These are phyloP conservation scores for Colletotrichum sp. DNA, from an alignment of 2,329 filamentous ascomycete genomes.

Conservation along the genomic window DNA sequence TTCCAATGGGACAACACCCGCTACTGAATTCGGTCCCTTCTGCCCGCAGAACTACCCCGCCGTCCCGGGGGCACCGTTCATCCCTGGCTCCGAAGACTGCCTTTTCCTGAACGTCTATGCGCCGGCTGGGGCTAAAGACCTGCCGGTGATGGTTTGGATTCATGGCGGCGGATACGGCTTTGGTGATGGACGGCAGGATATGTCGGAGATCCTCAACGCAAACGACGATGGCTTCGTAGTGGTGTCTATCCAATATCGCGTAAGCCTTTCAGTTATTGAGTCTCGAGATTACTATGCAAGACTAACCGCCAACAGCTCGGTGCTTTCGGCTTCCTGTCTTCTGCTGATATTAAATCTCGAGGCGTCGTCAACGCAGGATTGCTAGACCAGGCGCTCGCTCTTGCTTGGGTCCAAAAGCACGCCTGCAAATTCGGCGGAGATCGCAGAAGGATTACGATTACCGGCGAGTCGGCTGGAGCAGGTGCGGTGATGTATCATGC, in stretches of 20 bases:
- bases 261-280: conserved; percentile 18
- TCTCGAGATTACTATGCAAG: fast-evolving
- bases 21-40: conserved; percentile 29
- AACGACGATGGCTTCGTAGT: conserved; percentile 37
- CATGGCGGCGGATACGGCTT: conserved; percentile 47
- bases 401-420: conserved; percentile 55
- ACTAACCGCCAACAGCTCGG: conserved; percentile 32
- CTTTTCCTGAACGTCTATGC: conserved; percentile 50
- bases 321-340: conserved; percentile 49
- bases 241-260: conserved; percentile 42
- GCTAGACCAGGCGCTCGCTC: conserved; percentile 50
- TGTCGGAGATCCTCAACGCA: conserved; percentile 26
- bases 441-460: conserved; percentile 49
- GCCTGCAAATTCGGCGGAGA: conserved; percentile 57
- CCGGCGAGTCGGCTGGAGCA: conserved; percentile 57
- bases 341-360: conserved; percentile 38
- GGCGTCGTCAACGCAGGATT: conserved; percentile 51
- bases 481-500: conserved; percentile 51
- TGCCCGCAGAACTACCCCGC: conserved; percentile 37
- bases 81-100: conserved; percentile 44
- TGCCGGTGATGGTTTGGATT: conserved; percentile 51
- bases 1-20: conserved; percentile 31
- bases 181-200: conserved; percentile 23
- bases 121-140: conserved; percentile 40
- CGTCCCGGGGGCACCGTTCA: conserved; percentile 23